These are phyloP conservation scores for Arthromyces matolae DNA, from an alignment of 768 basidiomycete species.

Conservation along the genomic window DNA sequence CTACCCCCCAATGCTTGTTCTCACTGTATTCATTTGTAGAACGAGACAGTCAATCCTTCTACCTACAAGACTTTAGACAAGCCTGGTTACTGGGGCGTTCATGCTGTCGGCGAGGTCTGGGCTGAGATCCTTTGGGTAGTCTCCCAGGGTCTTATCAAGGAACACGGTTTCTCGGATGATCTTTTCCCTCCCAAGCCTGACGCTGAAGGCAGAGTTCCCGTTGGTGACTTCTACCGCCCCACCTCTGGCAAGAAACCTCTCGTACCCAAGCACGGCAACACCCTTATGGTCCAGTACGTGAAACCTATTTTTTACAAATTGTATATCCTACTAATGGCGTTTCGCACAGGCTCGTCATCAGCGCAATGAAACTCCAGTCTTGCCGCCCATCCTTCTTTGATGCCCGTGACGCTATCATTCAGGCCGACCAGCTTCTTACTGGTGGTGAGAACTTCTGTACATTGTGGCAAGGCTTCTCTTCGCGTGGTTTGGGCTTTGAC, in stretches of 20 bases:
- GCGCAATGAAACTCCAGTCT: conserved; percentile 93
- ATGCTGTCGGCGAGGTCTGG: conserved; percentile 94
- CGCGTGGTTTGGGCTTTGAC: conserved; percentile 76
- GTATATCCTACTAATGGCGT: neutral
- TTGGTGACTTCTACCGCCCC: conserved; percentile 71
- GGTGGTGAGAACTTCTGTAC: conserved; percentile 90
- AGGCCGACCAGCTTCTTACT: conserved; percentile 86
- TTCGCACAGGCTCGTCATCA: conserved; percentile 61
- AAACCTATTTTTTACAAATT: neutral
- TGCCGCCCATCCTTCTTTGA: conserved; percentile 91
- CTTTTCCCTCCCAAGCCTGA: conserved; percentile 79
- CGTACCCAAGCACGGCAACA: conserved; percentile 90
- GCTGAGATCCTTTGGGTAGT: conserved; percentile 86
- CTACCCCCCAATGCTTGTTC: neutral
- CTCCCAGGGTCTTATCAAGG: conserved; percentile 67
- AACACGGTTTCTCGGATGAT: conserved; percentile 74
- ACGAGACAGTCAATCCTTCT: conserved; percentile 77
- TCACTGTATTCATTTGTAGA: conserved; percentile 23
- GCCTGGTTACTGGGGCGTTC: conserved; percentile 91
- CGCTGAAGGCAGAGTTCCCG: conserved; percentile 59
- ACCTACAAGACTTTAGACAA: conserved; percentile 94
- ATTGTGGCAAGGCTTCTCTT: conserved; percentile 82
- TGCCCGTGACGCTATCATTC: conserved; percentile 84
- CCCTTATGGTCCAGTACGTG: conserved; percentile 68
- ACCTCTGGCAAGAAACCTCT: conserved; percentile 50